These are phyloP conservation scores for Polygonum maritimum DNA, from an alignment of 148 eudicot species.

Conservation along the genomic window DNA sequence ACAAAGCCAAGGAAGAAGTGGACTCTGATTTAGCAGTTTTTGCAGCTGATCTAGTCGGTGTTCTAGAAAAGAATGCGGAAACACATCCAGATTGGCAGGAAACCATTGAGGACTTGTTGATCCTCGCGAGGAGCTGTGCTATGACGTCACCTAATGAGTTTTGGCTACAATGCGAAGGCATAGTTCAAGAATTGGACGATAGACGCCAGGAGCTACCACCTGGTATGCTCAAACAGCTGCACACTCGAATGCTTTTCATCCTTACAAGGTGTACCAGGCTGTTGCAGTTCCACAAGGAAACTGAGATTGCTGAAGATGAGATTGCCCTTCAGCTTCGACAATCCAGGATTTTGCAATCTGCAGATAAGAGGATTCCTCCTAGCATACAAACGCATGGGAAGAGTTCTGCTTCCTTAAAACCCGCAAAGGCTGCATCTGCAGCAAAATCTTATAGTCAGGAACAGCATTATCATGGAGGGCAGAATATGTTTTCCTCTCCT, in stretches of 20 bases:
- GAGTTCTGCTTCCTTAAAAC: conserved; percentile 30
- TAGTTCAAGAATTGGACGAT: conserved; percentile 94
- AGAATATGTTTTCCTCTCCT: conserved; percentile 31
- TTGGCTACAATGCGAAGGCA: conserved; percentile 97
- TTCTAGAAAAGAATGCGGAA: conserved; percentile 88
- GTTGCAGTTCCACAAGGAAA: conserved; percentile 99
- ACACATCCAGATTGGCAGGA: conserved; percentile 94
- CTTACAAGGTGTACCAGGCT: conserved; percentile 94
- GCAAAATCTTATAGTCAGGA: conserved; percentile 87
- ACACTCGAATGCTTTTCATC: conserved; percentile 97
- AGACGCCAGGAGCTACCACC: conserved; percentile 92
- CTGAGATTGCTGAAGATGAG: conserved; percentile 84
- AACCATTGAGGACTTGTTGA: conserved; percentile 83
- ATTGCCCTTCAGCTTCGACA: conserved; percentile 67
- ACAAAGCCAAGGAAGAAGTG: conserved; percentile 99
- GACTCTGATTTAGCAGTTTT: conserved; percentile 84
- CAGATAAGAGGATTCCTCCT: conserved; percentile 41
- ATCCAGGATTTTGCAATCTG: conserved; percentile 54
- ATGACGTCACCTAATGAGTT: conserved; percentile 89
- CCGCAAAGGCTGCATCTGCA: conserved; percentile 35
- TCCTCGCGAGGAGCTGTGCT: conserved; percentile 85
- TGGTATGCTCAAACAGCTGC: conserved; percentile 89
- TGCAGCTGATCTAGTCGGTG: conserved; percentile 91
- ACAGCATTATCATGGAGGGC: conserved; percentile 40
- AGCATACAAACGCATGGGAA: conserved; percentile 30